Evolutionary conservation across 2,329 filamentous ascomycete genomes (phyloP), one percentile per base, ranked within the genome.

Genomic region (Colletotrichum tropicale): DNA sequence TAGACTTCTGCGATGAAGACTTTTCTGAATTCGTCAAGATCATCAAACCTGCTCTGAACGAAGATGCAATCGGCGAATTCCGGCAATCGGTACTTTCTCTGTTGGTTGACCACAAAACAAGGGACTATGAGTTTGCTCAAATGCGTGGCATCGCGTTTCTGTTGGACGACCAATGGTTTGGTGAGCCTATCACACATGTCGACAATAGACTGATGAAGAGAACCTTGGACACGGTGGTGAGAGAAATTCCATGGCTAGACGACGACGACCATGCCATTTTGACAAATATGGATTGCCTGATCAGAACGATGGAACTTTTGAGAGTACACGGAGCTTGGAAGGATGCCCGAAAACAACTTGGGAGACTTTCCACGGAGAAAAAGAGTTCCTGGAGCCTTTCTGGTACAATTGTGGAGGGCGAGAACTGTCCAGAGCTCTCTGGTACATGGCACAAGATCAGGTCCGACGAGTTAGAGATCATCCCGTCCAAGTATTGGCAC

Each of bases 61-160:
- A 48, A 48, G 43, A 4, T 1, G 18, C 5, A 4, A 7, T 13
- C 12, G 18, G 0, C 0, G 0, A 48, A 0, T n/a, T 48, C 1
- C 18, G 43, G n/a, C 43, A 48, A 48, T 48, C 1, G 43, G 7
- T 10, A 21, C 43, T 48, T 13, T 48, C 43, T 48, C 18, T 48
- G 0, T 21, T 48, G 43, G 43, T 48, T 0, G 9, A 43, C 38
- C 38, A 43, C 0, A 3, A 2, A 43, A 18, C 16, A 43, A 43
- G 16, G 0, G 2, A 1, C 9, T n/a, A 7, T 21, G 0, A 21
- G 18, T 48, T 48, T 48, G 18, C 9, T 21, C 43, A 48, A 48
- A 48, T 48, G 43, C 43, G 0, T 48, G 43, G 18, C 18, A n/a
- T 48, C 38, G 2, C 18, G 38, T 48, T 48, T 21, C n/a, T 48